These are phyloP conservation scores for Micractinium sp. DNA, from an alignment of 139 green algal species.

Conservation along the genomic window DNA sequence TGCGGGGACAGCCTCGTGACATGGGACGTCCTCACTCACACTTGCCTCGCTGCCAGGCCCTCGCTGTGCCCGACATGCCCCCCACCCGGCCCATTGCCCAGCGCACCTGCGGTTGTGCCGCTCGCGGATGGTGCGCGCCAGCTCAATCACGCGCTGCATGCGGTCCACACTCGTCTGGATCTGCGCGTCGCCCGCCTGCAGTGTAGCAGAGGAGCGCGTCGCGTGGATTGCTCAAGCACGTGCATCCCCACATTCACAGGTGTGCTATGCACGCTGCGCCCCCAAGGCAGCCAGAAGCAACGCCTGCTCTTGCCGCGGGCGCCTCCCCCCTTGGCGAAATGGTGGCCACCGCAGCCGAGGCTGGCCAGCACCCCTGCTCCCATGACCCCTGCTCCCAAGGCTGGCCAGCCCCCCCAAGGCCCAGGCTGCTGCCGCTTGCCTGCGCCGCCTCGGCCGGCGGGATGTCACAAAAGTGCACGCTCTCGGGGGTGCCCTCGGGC, in stretches of 20 bases:
- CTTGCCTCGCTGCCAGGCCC: background rate
- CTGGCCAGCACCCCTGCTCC: background rate
- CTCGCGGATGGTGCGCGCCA: conserved; percentile 87
- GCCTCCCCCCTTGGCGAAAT: background rate
- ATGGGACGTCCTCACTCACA: no score
- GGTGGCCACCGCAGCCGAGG: background rate
- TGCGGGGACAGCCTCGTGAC: no score
- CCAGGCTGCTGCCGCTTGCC: background rate
- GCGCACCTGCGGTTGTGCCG: conserved; percentile 39
- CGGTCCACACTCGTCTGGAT: conserved; percentile 85
- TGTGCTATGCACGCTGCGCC: no score
- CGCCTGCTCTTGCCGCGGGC: no score
- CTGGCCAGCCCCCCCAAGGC: background rate
- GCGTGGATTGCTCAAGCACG: background rate
- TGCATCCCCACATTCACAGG: background rate
- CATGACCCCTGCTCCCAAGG: no score
- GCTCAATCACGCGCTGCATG: conserved; percentile 93
- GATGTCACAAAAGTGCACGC: conserved; percentile 91
- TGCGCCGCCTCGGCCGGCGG: conserved; percentile 56
- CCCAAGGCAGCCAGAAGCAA: no score
- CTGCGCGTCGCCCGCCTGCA: conserved; percentile 58
- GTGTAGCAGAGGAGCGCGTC: background rate
- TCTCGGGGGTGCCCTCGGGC: conserved; percentile 57
- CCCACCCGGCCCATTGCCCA: no score
- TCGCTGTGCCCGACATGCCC: no score